Evolutionary conservation across 1,284 basidiomycete genomes (phyloP).

Genomic region (Macrocystidia cucumis): DNA sequence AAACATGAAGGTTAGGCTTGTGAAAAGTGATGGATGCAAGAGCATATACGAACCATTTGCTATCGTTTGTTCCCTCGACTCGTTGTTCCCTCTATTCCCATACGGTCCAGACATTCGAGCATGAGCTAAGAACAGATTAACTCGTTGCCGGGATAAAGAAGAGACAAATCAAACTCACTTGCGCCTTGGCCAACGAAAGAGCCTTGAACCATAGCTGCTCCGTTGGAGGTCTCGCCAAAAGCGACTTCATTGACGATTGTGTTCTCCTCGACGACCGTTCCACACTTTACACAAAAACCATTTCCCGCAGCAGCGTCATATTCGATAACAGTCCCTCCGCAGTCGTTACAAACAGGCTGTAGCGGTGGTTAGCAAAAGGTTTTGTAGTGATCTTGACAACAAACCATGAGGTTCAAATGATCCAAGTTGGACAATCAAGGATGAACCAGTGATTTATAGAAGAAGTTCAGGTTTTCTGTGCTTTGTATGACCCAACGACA

Average conservation of each 20-base stretch:
- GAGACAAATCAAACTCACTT: constrained; percentile 51
- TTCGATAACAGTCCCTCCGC: constrained; percentile 75
- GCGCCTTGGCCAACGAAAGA: constrained; percentile 90
- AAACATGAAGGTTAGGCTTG: constrained; percentile 2
- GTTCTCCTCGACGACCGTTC: constrained; percentile 90
- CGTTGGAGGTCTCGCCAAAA: constrained; percentile 89
- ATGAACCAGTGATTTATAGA: too few relatives aligned
- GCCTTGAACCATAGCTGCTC: constrained; percentile 94
- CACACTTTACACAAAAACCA: constrained; percentile 79
- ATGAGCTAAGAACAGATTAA: constrained; percentile 43
- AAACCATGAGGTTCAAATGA: too few relatives aligned
- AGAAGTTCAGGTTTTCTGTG: too few relatives aligned
- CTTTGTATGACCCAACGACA: too few relatives aligned
- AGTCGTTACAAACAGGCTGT: constrained; percentile 52
- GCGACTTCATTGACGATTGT: constrained; percentile 91
- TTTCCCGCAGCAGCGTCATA: constrained; percentile 78
- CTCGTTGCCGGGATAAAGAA: constrained; percentile 3
- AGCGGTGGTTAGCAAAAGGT: neutral
- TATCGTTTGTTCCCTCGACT: constrained; percentile 85
- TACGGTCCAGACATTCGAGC: constrained; percentile 76
- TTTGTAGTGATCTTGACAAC: too few relatives aligned
- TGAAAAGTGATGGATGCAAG: neutral
- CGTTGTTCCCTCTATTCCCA: constrained; percentile 66
- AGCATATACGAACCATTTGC: constrained; percentile 61
- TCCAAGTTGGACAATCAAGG: too few relatives aligned